Evolutionary conservation across 2,329 filamentous ascomycete species (phyloP), one percentile per base, ranked within the genome.

Genomic region (Aspergillus transmontanensis): DNA sequence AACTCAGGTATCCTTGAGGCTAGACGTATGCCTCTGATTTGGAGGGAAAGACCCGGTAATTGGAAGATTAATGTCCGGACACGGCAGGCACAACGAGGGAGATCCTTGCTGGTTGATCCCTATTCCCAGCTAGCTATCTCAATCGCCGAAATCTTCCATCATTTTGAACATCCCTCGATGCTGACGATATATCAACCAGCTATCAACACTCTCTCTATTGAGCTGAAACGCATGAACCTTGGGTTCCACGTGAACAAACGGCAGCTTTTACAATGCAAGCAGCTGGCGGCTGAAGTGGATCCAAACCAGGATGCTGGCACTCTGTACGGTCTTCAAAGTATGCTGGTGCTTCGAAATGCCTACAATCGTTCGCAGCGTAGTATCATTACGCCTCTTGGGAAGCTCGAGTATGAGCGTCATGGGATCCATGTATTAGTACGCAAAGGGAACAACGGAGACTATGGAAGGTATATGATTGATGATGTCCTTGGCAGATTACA

Each of bases 301-400:
- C 70, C 72, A 0, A 66, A 85, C 10, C 89, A 92, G 68, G 84
- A 89, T 57, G 75, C 83, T 0, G 89, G 88, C 0, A 87, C 86
- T 0, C 81, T 85, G 68, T 84, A 90, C 61, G 89, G 89, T 0
- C 76, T 90, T 0, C 62, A 75, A 2, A 88, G 84, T 71, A 89
- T 85, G 70, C 74, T 90, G 2, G 82, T 90, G 0, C 72, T 89
- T 16, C 79, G 82, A 0, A 82, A 84, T 21, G 59, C 69, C 0
- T 61, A 67, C 0, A 82, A 85, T 48, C 67, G 60, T 0, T 62
- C 69, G 0, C 76, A 80, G 5, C 82, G 83, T 9, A 87, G 81
- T 34, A 76, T 90, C 7, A 76, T 91, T 0, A 77, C 87, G 0
- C 84, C 88, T 0, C 63, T 86, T 0, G 85, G 86, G 0, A 6